Percentiles rank a stretch among this genome's conserved stretches.
Conservation (phyloP, 129 eudicot genomes). For the Calendula officinalis region DNA sequence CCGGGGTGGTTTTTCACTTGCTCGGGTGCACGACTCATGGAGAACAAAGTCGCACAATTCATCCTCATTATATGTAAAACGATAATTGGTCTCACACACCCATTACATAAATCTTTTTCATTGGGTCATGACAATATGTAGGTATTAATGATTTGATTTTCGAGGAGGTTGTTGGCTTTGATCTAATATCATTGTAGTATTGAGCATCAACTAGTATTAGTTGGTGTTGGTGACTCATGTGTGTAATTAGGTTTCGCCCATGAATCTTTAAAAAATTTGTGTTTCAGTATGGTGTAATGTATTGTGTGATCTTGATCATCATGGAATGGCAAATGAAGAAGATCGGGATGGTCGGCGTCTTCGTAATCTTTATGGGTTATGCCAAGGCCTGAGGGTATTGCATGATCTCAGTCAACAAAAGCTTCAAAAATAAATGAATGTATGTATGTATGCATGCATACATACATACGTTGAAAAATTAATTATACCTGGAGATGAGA, state of each 20-base stretch:
- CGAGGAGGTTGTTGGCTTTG: neutral
- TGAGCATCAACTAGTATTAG: neutral
- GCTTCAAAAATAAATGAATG: too few species aligned
- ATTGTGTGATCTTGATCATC: too few species aligned
- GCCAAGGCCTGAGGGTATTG: neutral
- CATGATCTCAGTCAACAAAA: too few species aligned
- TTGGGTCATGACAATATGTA: slow-evolving; percentile 14
- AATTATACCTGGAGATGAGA: too few species aligned
- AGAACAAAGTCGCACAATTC: neutral
- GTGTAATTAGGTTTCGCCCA: neutral
- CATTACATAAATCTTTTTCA: slow-evolving; percentile 26
- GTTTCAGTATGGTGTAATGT: neutral
- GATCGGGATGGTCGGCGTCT: slow-evolving; percentile 8
- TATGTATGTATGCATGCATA: neutral
- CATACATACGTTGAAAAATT: too few species aligned
- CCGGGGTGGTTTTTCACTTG: slow-evolving; percentile 8
- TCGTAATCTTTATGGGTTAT: neutral
- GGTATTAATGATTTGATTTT: neutral
- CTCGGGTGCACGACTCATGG: slow-evolving; percentile 17
- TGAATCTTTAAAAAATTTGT: neutral
- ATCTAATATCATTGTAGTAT: neutral
- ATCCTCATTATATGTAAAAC: slow-evolving; percentile 2
- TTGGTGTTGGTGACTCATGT: slow-evolving; percentile 17
- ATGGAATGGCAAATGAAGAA: slow-evolving; percentile 1
- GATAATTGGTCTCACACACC: slow-evolving; percentile 14